Percentiles rank a stretch among this genome's conserved stretches.
phyloP scores from a whole-genome alignment of 139 green algal genomes.

The Astrephomene gubernaculifera region DNA sequence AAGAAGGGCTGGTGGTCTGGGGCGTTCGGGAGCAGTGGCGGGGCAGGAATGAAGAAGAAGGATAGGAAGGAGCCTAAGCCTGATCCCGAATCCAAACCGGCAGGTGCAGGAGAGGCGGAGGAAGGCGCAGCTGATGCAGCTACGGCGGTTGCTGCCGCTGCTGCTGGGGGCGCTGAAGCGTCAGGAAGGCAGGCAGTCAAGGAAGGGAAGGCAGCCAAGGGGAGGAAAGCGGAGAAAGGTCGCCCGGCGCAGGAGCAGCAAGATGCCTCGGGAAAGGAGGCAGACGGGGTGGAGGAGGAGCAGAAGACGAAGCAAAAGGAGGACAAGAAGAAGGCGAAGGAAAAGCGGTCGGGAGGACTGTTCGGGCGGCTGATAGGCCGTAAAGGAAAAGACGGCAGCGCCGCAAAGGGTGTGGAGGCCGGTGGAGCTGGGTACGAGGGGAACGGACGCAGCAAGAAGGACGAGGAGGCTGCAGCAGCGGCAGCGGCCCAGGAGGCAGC shows the following conservation, averaged over 20 bases:
- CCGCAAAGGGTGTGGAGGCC: not conserved
- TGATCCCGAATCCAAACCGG: not conserved
- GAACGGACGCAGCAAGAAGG: not conserved
- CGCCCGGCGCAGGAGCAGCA: too few species aligned
- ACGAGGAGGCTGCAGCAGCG: not conserved
- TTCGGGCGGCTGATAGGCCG: not conserved
- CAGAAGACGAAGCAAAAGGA: not conserved
- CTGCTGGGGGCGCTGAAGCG: not conserved
- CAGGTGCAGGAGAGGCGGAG: not conserved
- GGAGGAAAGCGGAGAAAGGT: not conserved
- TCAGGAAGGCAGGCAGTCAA: not conserved
- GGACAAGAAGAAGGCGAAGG: not conserved
- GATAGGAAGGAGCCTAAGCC: not conserved
- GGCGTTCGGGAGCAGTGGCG: not conserved
- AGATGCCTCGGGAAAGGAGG: too few species aligned
- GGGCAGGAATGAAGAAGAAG: conserved; percentile 2
- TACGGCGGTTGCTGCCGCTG: not conserved
- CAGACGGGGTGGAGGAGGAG: not conserved
- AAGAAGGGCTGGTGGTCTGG: not conserved
- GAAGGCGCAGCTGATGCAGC: not conserved
- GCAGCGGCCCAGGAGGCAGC: not conserved
- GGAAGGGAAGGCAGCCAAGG: not conserved
- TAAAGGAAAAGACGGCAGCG: not conserved
- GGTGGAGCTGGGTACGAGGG: not conserved
- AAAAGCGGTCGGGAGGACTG: not conserved